Evolutionary conservation across 768 basidiomycete species (phyloP).

Genomic region (Chalciporus chontae): DNA sequence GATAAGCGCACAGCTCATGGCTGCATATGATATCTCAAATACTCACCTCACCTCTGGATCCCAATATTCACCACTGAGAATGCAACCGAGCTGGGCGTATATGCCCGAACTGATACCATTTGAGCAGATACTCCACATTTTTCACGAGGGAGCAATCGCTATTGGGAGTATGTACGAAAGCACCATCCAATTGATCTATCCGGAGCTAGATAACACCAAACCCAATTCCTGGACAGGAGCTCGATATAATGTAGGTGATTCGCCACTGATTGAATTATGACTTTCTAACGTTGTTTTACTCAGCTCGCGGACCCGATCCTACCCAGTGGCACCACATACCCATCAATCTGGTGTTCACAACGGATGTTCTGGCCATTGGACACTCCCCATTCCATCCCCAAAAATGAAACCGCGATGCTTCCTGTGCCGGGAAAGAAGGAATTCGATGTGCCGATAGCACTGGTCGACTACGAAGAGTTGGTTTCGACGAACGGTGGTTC

Average conservation of each 20-base stretch:
- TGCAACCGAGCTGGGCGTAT: slow-evolving; percentile 2
- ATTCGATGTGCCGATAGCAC: not conserved
- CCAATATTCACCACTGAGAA: not conserved
- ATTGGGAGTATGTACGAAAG: slow-evolving; percentile 1
- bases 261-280: too few relatives aligned
- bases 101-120: slow-evolving; percentile 1
- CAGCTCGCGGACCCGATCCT: not conserved
- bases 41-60: not conserved
- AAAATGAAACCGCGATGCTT: not conserved
- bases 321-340: not conserved
- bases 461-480: slow-evolving; percentile 3
- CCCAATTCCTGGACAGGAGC: not conserved
- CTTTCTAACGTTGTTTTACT: not conserved
- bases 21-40: slow-evolving; percentile 6
- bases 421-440: not conserved
- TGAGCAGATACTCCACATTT: slow-evolving; percentile 3
- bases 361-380: slow-evolving; percentile 7
- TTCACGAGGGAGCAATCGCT: slow-evolving; percentile 6
- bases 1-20: slow-evolving; percentile 7
- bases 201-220: slow-evolving; percentile 1
- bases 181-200: slow-evolving; percentile 2
- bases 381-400: not conserved
- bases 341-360: slow-evolving; percentile 3
- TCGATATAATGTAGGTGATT: not conserved
- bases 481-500: not conserved